Conservation (phyloP, 495 filamentous ascomycete species). For the Thozetella sp. region DNA sequence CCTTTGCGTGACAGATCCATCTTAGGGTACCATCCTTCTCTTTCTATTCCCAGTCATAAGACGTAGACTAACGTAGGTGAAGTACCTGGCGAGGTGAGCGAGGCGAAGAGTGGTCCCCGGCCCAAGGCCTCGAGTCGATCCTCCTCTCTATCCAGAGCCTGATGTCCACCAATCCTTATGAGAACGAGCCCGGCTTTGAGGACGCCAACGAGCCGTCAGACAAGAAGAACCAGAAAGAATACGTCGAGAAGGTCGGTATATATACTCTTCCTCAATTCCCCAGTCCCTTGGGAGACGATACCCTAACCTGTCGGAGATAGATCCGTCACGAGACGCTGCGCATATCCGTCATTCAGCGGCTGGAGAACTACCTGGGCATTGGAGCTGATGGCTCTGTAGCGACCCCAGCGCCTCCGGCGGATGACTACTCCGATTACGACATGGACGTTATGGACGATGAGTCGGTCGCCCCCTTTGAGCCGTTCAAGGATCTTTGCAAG, state of each 20-base stretch:
- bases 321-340: conserved; percentile 91
- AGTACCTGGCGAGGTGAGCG: conserved; percentile 92
- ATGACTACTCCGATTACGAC: conserved; percentile 53
- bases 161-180: conserved; percentile 92
- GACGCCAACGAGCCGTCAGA: conserved; percentile 66
- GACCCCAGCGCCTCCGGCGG: conserved; percentile 35
- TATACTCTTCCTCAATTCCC: background rate
- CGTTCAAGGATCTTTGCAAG: conserved; percentile 90
- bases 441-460: conserved; percentile 57
- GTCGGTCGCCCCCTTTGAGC: conserved; percentile 59
- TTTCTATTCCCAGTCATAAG: conserved; percentile 4
- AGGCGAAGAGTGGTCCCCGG: conserved; percentile 94
- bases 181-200: conserved; percentile 95
- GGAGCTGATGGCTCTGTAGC: conserved; percentile 47
- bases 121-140: conserved; percentile 93
- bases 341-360: conserved; percentile 80
- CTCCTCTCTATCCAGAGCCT: conserved; percentile 95
- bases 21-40: conserved; percentile 63
- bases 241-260: conserved; percentile 77
- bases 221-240: conserved; percentile 75
- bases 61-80: conserved; percentile 23
- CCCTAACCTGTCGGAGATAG: conserved; percentile 39
- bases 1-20: conserved; percentile 68
- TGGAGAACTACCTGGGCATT: conserved; percentile 79
- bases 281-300: background rate